phyloP scores from a whole-genome alignment of 306 rosid genomes.

The Phaseolus lunatus region DNA sequence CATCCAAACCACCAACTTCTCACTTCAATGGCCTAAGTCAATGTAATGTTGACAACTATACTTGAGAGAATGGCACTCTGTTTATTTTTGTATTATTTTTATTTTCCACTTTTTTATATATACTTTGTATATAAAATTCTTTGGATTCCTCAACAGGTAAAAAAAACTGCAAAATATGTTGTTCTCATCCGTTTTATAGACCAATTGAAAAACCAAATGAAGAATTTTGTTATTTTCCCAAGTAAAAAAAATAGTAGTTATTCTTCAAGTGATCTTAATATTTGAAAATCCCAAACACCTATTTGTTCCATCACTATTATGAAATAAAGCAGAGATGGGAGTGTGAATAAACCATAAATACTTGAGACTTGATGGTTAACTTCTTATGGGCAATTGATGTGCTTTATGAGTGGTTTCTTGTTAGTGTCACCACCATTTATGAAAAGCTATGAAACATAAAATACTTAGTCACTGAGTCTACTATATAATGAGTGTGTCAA shows the following conservation, averaged over 20 bases:
- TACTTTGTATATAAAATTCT: slow-evolving; percentile 1
- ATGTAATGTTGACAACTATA: neutral
- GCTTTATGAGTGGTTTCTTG: neutral
- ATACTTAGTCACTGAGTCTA: neutral
- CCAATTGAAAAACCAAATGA: slow-evolving; percentile 10
- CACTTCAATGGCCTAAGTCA: neutral
- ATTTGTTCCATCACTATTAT: neutral
- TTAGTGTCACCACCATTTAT: neutral
- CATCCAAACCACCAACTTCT: neutral
- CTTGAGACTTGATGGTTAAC: slow-evolving; percentile 8
- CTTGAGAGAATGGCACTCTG: neutral
- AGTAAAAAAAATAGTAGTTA: neutral
- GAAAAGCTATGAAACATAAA: neutral
- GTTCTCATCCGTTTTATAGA: slow-evolving; percentile 14
- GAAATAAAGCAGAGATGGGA: slow-evolving; percentile 17
- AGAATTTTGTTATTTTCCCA: slow-evolving; percentile 23
- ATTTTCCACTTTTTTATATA: neutral
- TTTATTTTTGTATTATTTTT: neutral
- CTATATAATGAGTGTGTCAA: neutral
- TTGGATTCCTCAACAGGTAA: slow-evolving; percentile 40
- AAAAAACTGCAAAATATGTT: neutral
- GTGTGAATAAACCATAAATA: neutral
- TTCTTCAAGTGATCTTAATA: slow-evolving; percentile 7
- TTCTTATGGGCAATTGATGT: neutral
- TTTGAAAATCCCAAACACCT: slow-evolving; percentile 14